phyloP scores from a whole-genome alignment of 306 rosid species.

The Acmispon strigosus region DNA sequence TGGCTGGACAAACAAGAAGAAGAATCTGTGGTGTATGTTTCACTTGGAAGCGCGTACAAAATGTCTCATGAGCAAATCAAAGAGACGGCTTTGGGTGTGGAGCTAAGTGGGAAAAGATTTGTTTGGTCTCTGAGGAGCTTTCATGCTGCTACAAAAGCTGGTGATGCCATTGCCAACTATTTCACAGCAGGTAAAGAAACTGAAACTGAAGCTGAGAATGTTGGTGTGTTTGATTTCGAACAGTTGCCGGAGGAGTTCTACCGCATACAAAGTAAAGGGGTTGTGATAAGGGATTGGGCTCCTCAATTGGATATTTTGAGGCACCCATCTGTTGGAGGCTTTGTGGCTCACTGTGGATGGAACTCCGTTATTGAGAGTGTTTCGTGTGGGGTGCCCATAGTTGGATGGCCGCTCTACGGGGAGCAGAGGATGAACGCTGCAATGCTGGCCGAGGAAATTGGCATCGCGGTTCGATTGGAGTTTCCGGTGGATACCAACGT shows the following conservation, averaged over 20 bases:
- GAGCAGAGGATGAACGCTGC: slow-evolving; percentile 3
- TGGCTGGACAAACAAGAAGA: slow-evolving; percentile 9
- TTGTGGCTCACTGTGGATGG: slow-evolving; percentile 16
- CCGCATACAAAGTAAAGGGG: neutral
- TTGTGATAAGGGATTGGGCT: slow-evolving; percentile 8
- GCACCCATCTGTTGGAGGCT: neutral
- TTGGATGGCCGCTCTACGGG: neutral
- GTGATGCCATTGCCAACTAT: neutral
- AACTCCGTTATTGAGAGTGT: neutral
- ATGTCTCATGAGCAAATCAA: neutral
- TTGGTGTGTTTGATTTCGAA: neutral
- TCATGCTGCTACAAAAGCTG: neutral
- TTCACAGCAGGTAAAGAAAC: too few species aligned
- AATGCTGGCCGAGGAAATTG: neutral
- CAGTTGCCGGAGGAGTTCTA: neutral
- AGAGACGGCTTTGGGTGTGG: slow-evolving; percentile 9
- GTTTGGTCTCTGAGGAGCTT: neutral
- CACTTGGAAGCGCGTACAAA: slow-evolving; percentile 6
- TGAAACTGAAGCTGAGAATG: neutral
- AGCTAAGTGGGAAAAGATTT: neutral
- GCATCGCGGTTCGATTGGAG: neutral
- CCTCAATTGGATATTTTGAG: slow-evolving; percentile 6
- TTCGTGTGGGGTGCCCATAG: slow-evolving; percentile 5
- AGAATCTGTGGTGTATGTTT: neutral
- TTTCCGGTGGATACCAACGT: neutral